Evolutionary conservation across 352 stramenopile species (phyloP), one percentile per base, ranked within the genome.

Genomic region (Blastocystis sp.): DNA sequence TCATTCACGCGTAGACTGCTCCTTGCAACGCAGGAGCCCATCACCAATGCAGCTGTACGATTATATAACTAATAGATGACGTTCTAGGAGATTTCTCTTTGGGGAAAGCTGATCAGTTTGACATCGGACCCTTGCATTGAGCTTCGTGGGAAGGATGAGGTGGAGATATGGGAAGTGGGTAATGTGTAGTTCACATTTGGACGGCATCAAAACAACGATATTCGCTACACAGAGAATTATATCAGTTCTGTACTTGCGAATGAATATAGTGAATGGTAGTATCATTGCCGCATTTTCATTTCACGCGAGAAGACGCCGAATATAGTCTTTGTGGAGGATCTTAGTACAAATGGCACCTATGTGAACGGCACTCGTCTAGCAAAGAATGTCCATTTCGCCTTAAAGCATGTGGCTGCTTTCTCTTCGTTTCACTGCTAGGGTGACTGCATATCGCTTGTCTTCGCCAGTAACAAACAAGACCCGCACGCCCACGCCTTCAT

Each of bases 31-130:
- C 69, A 63, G 43, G 43, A 79, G n/a, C 4, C 38, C 3, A 62
- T 62, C 6, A 19, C 42, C 14, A 65, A 62, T 79, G 57, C 40
- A 11, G 14, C n/a, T 62, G 48, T 64, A 38, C 1, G 11, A 63
- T 24, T 2, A 28, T 64, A 38, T 63, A 24, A 43, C 34, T 24
- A 14, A 7, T 79, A 17, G 42, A 6, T 70, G 21, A 43, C 21
- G 34, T 28, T 40, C 17, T 79, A 79, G 69, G 69, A 79, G 21
- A 40, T 79, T 62, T 28, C 21, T 38, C 48, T 79, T 40, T 79
- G 69, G 69, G 69, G 69, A 19, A 79, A 79, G 48, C 42, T 79
- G 21, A 79, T 79, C 40, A 79, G 69, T 79, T 43, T 79, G 43
- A 64, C 69, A 17, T 62, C 69, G 1, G 69, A 79, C 60, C 69